Base-by-base conservation (phyloP, 306 rosid genomes). In the Cicer yamashitae region DNA sequence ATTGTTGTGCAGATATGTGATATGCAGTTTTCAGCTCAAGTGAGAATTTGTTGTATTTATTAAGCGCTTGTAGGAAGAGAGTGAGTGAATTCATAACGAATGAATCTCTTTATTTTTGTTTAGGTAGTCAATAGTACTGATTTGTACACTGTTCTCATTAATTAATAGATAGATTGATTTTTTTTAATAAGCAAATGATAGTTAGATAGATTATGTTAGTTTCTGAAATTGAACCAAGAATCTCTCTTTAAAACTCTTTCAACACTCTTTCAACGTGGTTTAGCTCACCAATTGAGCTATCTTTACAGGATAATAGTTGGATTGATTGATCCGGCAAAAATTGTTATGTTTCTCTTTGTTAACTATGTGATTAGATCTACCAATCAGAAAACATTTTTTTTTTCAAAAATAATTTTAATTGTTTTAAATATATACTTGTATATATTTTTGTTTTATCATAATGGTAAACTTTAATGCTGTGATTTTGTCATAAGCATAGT, bases 21-120 rank as follows among this genome's bases (percentile, higher is more conserved):
- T 71, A 61, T 71, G 65, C 76, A 34, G 50, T 58, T 47, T 71
- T 25, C 14, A 30, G 39, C 77, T 8, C 7, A 43, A 43, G 22
- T 47, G 52, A 75, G 71, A 67, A 11, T 30, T 71, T 76, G 72
- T 77, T 76, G 76, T 34, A 45, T 15, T 18, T 47, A 44, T 75
- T 20, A 46, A 69, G 73, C 20, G 81, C 71, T 60, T 77, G 77
- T 54, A 53, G 72, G 67, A 65, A 47, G 12, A 63, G 50, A 9
- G 37, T 14, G 18, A 34, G 66, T 54, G 51, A 54, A 56, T 51
- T 72, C 58, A 22, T 20, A 22, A 9, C 0, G 2, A 12, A 9
- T 0, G 2, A 12, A 38, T 65, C 46, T 25, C 34, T 62, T 18
- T 47, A 56, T 57, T 63, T 71, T 71, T 67, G 67, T 76, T 48